Percentiles rank a stretch among this genome's conserved stretches.
Conservation (phyloP, 2,329 filamentous ascomycete genomes). For the Fusarium decemcellulare region DNA sequence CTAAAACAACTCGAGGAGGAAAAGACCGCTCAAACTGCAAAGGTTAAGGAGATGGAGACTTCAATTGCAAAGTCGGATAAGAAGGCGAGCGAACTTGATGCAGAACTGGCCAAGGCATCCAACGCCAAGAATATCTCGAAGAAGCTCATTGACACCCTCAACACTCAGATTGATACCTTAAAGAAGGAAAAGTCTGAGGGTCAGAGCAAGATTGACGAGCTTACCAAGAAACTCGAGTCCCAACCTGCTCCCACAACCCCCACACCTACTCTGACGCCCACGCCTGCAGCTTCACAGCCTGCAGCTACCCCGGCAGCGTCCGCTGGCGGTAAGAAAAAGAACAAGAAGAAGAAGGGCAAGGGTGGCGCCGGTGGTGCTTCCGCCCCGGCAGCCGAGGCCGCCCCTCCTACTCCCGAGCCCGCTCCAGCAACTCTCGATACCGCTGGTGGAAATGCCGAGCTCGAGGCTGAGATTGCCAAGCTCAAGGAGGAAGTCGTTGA, state of each 20-base stretch:
- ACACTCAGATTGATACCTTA: constrained; percentile 54
- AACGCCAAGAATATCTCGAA: constrained; percentile 59
- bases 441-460: constrained; percentile 50
- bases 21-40: constrained; percentile 49
- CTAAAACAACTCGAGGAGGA: constrained; percentile 61
- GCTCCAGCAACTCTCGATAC: constrained; percentile 49
- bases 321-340: constrained; percentile 70
- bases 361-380: constrained; percentile 66
- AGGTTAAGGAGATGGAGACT: constrained; percentile 54
- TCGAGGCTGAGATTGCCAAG: constrained; percentile 64
- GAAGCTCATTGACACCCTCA: constrained; percentile 56
- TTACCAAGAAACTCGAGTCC: constrained; percentile 60
- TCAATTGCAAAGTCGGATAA: constrained; percentile 54
- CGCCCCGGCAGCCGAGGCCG: constrained; percentile 50
- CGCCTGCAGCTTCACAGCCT: constrained; percentile 45
- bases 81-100: constrained; percentile 56
- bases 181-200: constrained; percentile 52
- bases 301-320: constrained; percentile 43
- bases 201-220: constrained; percentile 53
- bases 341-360: constrained; percentile 94
- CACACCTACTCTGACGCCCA: constrained; percentile 38
- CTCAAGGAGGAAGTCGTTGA: constrained; percentile 69
- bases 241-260: constrained; percentile 29
- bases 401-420: constrained; percentile 55
- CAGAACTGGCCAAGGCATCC: constrained; percentile 56